These are phyloP conservation scores for Colletotrichum sp. DNA, from an alignment of 2,329 filamentous ascomycete genomes.

Conservation along the genomic window DNA sequence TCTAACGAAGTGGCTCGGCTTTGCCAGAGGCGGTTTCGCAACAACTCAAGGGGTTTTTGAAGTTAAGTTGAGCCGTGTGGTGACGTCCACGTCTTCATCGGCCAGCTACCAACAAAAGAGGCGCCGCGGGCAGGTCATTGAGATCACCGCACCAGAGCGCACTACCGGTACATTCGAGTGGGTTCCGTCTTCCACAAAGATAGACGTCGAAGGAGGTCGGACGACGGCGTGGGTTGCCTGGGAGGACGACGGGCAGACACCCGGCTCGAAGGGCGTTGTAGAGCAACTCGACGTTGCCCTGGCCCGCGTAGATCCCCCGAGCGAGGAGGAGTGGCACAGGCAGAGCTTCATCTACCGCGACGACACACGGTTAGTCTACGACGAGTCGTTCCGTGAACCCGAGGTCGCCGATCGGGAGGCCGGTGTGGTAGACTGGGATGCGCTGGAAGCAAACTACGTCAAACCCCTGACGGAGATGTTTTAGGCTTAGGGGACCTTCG, in stretches of 20 bases:
- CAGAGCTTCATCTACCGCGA: slow-evolving; percentile 20
- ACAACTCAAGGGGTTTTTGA: slow-evolving; percentile 36
- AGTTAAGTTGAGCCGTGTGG: slow-evolving; percentile 29
- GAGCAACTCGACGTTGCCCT: slow-evolving; percentile 18
- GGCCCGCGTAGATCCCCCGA: slow-evolving; percentile 7
- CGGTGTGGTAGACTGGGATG: slow-evolving; percentile 21
- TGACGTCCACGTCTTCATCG: slow-evolving; percentile 4
- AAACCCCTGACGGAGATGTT: background rate
- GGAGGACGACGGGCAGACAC: background rate
- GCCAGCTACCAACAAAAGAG: background rate
- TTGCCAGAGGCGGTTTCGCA: slow-evolving; percentile 40
- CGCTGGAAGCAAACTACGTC: slow-evolving; percentile 22
- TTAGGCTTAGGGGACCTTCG: background rate
- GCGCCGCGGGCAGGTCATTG: slow-evolving; percentile 8
- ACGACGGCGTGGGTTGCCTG: slow-evolving; percentile 15
- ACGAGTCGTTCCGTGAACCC: slow-evolving; percentile 6
- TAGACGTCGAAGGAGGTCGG: slow-evolving; percentile 16
- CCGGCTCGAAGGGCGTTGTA: background rate
- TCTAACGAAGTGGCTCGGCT: slow-evolving; percentile 36
- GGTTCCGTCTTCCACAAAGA: slow-evolving; percentile 2
- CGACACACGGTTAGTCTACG: slow-evolving; percentile 13
- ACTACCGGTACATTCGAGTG: slow-evolving; percentile 24
- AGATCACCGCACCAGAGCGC: slow-evolving; percentile 18
- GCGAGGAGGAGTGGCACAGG: slow-evolving; percentile 19
- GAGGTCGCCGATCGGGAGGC: slow-evolving; percentile 7